Conservation (phyloP, 2,329 filamentous ascomycete genomes). For the Periglandula ipomoeae region DNA sequence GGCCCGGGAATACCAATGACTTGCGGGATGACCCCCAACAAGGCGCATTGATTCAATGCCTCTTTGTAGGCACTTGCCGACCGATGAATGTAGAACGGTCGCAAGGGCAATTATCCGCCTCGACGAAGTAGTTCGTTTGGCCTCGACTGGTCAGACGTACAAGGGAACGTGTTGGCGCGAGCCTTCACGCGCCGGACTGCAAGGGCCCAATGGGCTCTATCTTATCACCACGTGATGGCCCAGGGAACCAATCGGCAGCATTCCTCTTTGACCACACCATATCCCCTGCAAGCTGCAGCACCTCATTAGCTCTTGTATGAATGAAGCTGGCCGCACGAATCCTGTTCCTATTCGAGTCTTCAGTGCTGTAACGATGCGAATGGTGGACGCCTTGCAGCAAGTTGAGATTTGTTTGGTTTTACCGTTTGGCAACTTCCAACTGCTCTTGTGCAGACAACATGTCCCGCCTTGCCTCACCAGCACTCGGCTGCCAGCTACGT, state of each 20-base stretch:
- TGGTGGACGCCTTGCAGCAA: too few species aligned
- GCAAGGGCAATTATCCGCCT: slow-evolving; percentile 13
- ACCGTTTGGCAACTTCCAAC: too few species aligned
- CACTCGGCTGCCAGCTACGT: slow-evolving; percentile 6
- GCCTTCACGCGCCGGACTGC: slow-evolving; percentile 2
- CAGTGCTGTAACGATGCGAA: too few species aligned
- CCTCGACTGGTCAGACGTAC: background rate
- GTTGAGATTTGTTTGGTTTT: too few species aligned
- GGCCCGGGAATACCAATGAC: background rate
- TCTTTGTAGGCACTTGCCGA: background rate
- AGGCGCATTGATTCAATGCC: slow-evolving; percentile 4
- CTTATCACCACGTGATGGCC: slow-evolving; percentile 14
- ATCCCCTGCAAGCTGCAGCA: too few species aligned
- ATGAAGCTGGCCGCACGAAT: too few species aligned
- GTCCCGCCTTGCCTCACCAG: slow-evolving; percentile 7
- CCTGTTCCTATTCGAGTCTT: too few species aligned
- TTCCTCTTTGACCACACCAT: slow-evolving; percentile 9
- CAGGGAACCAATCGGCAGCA: slow-evolving; percentile 16
- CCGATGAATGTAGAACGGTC: slow-evolving; percentile 11
- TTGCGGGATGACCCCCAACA: background rate
- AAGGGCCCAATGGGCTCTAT: background rate
- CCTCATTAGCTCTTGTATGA: too few species aligned
- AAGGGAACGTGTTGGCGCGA: slow-evolving; percentile 2
- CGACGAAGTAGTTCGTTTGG: slow-evolving; percentile 5
- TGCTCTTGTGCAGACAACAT: background rate